phyloP scores from a whole-genome alignment of 257 asterid genomes.

The Ehretia macrophylla region DNA sequence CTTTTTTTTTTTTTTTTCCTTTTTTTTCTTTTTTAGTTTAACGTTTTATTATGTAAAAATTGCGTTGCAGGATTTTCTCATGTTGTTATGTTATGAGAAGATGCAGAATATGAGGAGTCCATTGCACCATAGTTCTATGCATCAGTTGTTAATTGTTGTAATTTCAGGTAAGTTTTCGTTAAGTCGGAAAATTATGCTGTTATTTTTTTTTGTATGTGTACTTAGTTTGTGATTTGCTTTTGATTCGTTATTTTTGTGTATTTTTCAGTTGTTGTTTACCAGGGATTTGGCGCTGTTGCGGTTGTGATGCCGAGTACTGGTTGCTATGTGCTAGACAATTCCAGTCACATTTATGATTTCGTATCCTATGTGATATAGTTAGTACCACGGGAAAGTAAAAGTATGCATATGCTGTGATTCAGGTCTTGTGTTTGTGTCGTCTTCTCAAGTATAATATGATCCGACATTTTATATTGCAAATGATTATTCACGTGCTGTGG shows the following conservation, averaged over 20 bases:
- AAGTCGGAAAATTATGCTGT: background rate
- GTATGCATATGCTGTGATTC: background rate
- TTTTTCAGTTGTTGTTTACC: conserved; percentile 45
- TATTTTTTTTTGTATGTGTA: background rate
- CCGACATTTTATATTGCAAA: too few relatives aligned
- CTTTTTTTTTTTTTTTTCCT: too few relatives aligned
- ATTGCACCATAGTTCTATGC: conserved; percentile 15
- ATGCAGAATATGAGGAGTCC: background rate
- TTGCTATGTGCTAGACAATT: conserved; percentile 74
- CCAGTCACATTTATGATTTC: conserved; percentile 78
- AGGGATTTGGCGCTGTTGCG: conserved; percentile 53
- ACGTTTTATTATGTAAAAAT: too few relatives aligned
- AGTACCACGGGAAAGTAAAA: background rate
- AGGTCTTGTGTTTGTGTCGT: too few relatives aligned
- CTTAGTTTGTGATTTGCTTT: background rate
- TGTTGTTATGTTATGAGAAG: background rate
- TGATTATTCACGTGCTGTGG: too few relatives aligned
- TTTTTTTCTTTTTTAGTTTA: too few relatives aligned
- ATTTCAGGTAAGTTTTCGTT: conserved; percentile 33
- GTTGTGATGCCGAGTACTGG: conserved; percentile 69
- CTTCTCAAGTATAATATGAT: too few relatives aligned
- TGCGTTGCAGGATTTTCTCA: background rate
- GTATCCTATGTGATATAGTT: conserved; percentile 52
- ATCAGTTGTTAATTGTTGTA: conserved; percentile 25
- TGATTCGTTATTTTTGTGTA: conserved; percentile 10